These are phyloP conservation scores for Tremella fuciformis DNA, from an alignment of 768 basidiomycete genomes.

Conservation along the genomic window DNA sequence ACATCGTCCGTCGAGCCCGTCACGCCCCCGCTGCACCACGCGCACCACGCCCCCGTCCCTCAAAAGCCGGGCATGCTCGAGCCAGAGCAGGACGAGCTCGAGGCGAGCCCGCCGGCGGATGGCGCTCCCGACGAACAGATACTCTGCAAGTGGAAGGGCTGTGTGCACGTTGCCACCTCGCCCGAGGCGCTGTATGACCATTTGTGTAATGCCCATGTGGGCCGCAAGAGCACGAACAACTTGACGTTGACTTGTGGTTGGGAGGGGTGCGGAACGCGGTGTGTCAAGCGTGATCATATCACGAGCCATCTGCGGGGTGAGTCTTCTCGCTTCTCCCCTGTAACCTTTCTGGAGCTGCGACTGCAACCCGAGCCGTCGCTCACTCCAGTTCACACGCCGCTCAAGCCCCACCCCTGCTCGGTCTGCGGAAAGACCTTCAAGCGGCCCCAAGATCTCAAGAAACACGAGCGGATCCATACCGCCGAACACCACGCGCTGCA, in stretches of 20 bases:
- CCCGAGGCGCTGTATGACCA: constrained; percentile 87
- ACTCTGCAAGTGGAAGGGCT: constrained; percentile 73
- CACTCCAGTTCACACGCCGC: constrained; percentile 78
- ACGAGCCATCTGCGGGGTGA: constrained; percentile 90
- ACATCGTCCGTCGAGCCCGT: constrained; percentile 27
- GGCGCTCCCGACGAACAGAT: constrained; percentile 18
- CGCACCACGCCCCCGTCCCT: too few relatives aligned
- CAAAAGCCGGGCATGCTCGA: too few relatives aligned
- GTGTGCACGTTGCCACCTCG: constrained; percentile 60
- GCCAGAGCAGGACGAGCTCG: background rate
- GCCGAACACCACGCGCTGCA: constrained; percentile 95
- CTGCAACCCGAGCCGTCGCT: too few relatives aligned
- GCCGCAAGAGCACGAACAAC: constrained; percentile 91
- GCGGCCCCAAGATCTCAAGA: constrained; percentile 97
- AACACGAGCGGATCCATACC: constrained; percentile 99
- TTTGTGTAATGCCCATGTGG: constrained; percentile 93
- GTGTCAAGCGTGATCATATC: constrained; percentile 97
- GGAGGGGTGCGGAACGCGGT: constrained; percentile 89
- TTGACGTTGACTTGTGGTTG: constrained; percentile 93
- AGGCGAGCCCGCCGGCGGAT: background rate
- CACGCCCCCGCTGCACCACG: constrained; percentile 16
- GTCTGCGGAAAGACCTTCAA: constrained; percentile 98
- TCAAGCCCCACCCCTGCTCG: constrained; percentile 93
- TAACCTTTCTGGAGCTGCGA: too few relatives aligned
- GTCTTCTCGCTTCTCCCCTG: too few relatives aligned